Evolutionary conservation across 1,284 basidiomycete genomes (phyloP).

Genomic region (Melampsora americana): DNA sequence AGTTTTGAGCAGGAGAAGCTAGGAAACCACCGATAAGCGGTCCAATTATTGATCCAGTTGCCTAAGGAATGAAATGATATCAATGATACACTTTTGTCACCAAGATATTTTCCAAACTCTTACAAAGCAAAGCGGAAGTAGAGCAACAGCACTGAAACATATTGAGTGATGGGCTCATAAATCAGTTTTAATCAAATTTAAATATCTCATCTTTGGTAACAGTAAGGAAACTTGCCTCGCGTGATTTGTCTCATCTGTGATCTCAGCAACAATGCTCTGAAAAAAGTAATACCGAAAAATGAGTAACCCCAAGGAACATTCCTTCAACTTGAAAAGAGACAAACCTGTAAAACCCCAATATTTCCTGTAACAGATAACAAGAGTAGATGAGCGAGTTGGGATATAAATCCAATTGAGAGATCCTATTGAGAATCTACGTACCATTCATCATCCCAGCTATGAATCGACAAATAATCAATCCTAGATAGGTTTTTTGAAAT

Average conservation of each 20-base stretch:
- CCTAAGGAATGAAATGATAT: neutral
- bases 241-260: slow-evolving; percentile 31
- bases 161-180: no score
- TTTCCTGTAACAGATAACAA: slow-evolving; percentile 5
- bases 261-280: slow-evolving; percentile 38
- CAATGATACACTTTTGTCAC: no score
- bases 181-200: no score
- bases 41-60: slow-evolving; percentile 40
- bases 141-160: no score
- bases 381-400: no score
- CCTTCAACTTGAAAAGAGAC: neutral
- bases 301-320: no score
- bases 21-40: slow-evolving; percentile 31
- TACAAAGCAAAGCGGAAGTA: no score
- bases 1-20: slow-evolving; percentile 35
- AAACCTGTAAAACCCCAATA: slow-evolving; percentile 32
- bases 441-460: slow-evolving; percentile 45
- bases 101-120: no score
- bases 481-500: slow-evolving; percentile 29
- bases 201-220: no score
- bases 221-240: slow-evolving; percentile 9
- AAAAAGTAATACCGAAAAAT: no score
- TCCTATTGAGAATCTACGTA: neutral
- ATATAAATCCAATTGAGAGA: no score
- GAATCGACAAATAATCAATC: slow-evolving; percentile 30